Percentiles rank a stretch among this genome's conserved stretches.
These are phyloP conservation scores for Magnaporthales sp. DNA, from an alignment of 2,329 filamentous ascomycete species.

Conservation along the genomic window DNA sequence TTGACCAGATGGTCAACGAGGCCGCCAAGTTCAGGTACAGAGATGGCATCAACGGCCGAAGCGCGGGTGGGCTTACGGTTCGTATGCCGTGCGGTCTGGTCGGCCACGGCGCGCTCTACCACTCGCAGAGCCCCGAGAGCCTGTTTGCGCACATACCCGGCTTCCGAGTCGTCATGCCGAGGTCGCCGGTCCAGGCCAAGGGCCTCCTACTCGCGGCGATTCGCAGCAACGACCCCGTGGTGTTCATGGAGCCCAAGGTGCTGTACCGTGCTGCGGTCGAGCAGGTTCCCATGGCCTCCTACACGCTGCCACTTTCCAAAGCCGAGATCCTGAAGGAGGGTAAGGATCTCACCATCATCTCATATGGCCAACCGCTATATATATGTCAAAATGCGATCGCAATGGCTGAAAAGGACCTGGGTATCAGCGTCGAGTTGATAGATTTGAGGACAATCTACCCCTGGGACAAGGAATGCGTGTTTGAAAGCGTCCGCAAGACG, in stretches of 20 bases:
- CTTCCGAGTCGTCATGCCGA: conserved; percentile 74
- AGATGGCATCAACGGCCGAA: conserved; percentile 47
- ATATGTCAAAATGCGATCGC: conserved; percentile 70
- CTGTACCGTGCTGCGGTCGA: conserved; percentile 87
- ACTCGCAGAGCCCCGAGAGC: conserved; percentile 82
- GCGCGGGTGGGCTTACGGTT: conserved; percentile 72
- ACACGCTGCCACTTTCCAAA: conserved; percentile 76
- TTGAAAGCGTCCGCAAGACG: conserved; percentile 79
- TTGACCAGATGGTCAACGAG: conserved; percentile 91
- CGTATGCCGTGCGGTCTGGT: conserved; percentile 88
- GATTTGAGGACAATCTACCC: conserved; percentile 85
- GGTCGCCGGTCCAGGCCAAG: conserved; percentile 82
- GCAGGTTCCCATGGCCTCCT: conserved; percentile 74
- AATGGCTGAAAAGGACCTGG: conserved; percentile 66
- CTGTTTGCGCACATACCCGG: conserved; percentile 86
- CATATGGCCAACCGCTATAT: conserved; percentile 85
- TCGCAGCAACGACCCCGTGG: conserved; percentile 72
- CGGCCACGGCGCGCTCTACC: conserved; percentile 80
- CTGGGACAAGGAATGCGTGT: conserved; percentile 76
- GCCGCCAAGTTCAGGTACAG: conserved; percentile 82
- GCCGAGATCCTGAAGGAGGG: conserved; percentile 78
- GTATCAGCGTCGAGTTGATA: conserved; percentile 73
- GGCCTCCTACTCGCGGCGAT: conserved; percentile 73
- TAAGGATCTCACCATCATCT: conserved; percentile 73
- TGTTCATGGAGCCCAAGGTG: conserved; percentile 93